Evolutionary conservation across 2,329 filamentous ascomycete species (phyloP).

Genomic region (Calonectria honghensis): DNA sequence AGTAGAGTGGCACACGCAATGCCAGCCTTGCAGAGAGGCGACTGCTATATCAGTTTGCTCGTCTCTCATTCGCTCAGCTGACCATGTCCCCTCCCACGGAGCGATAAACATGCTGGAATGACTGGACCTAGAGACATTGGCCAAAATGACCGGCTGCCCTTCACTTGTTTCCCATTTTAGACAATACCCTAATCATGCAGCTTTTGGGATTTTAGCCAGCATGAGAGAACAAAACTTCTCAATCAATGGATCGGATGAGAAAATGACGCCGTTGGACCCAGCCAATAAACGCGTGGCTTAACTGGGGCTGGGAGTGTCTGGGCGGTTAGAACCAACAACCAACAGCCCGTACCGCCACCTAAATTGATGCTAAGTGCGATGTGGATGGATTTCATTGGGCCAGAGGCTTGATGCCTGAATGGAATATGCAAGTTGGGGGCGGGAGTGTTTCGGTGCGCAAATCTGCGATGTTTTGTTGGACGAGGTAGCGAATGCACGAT

Average conservation of each 20-base stretch:
- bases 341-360: neutral
- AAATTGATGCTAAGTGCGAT: neutral
- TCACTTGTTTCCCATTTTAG: neutral
- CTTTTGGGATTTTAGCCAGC: neutral
- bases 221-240: neutral
- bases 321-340: conserved; percentile 24
- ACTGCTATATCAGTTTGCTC: neutral
- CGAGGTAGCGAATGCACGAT: neutral
- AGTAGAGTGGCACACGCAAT: neutral
- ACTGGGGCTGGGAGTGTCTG: conserved; percentile 10
- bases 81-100: neutral
- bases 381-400: conserved; percentile 9
- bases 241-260: too few relatives aligned
- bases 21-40: neutral
- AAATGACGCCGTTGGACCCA: neutral
- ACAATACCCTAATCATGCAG: neutral
- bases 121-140: neutral
- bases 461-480: neutral
- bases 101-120: neutral
- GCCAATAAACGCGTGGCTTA: neutral
- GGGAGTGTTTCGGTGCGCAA: neutral
- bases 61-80: neutral
- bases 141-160: neutral
- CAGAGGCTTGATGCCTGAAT: neutral
- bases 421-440: neutral